Conservation (phyloP, 768 basidiomycete species). For the Suillus brevipes region DNA sequence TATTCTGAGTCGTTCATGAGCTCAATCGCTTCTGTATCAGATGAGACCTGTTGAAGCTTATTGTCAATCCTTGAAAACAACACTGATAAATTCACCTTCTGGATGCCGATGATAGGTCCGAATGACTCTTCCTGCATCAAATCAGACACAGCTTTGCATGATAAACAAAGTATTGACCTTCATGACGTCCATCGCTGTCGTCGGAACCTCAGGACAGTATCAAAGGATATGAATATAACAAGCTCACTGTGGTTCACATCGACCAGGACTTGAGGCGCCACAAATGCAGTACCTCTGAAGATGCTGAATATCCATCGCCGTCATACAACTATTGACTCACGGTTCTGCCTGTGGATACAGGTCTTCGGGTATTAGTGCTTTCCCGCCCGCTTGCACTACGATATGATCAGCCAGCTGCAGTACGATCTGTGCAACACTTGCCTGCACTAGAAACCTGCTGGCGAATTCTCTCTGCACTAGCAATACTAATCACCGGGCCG, state of each 20-base stretch:
- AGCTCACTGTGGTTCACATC: constrained; percentile 85
- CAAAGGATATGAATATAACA: constrained; percentile 1
- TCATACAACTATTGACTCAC: constrained; percentile 40
- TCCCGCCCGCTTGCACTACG: constrained; percentile 77
- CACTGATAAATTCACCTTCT: constrained; percentile 57
- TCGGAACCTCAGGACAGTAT: constrained; percentile 11
- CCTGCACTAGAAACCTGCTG: constrained; percentile 87
- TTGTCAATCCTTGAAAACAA: not conserved
- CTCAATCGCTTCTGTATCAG: constrained; percentile 83
- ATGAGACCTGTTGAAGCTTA: constrained; percentile 52
- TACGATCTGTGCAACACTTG: constrained; percentile 33
- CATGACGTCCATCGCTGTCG: constrained; percentile 88
- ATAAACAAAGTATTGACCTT: constrained; percentile 45
- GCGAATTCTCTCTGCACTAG: constrained; percentile 80
- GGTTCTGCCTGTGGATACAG: constrained; percentile 65
- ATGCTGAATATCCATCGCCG: constrained; percentile 8
- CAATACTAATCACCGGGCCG: constrained; percentile 90
- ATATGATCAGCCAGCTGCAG: not conserved
- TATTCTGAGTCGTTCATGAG: constrained; percentile 98
- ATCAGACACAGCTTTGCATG: constrained; percentile 1
- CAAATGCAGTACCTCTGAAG: constrained; percentile 74
- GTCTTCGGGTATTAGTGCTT: constrained; percentile 65
- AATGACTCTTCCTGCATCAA: constrained; percentile 76
- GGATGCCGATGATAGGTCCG: constrained; percentile 91
- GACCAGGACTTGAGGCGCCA: constrained; percentile 88